Conservation (phyloP, 306 rosid species). For the Vigna mungo region DNA sequence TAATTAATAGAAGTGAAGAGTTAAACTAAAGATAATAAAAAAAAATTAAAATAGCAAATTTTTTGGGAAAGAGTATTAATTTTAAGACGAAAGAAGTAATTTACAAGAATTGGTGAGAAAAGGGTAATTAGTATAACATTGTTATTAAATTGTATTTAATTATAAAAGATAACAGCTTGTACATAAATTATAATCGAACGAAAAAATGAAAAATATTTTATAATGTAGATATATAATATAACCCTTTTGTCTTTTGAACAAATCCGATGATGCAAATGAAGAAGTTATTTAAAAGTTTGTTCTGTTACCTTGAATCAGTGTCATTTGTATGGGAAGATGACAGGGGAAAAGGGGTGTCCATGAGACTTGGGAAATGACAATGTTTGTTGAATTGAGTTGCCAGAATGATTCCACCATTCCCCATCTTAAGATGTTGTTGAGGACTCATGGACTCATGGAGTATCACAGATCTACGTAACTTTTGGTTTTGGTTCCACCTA, state of each 20-base stretch:
- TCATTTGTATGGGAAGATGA: constrained; percentile 39
- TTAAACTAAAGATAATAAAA: background rate
- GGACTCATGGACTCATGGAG: constrained; percentile 28
- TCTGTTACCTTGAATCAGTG: constrained; percentile 42
- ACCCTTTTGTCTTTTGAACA: background rate
- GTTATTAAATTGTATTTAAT: too few species aligned
- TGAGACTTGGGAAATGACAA: constrained; percentile 33
- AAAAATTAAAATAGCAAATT: background rate
- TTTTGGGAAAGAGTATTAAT: background rate
- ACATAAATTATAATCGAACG: too few species aligned
- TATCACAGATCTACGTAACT: constrained; percentile 11
- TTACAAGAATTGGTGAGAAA: background rate
- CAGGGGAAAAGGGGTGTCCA: constrained; percentile 34
- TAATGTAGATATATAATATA: too few species aligned
- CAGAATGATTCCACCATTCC: constrained; percentile 54
- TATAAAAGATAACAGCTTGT: too few species aligned
- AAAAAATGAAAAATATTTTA: too few species aligned
- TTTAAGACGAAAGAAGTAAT: background rate
- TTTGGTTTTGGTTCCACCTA: constrained; percentile 26
- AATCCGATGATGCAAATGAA: background rate
- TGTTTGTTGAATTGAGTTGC: constrained; percentile 38
- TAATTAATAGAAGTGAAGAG: background rate
- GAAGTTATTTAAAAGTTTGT: background rate
- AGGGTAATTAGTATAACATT: background rate
- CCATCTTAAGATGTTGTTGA: constrained; percentile 51